Evolutionary conservation across 305 asterid species (phyloP), one percentile per base, ranked within the genome.

Genomic region (Plantago coronopus): DNA sequence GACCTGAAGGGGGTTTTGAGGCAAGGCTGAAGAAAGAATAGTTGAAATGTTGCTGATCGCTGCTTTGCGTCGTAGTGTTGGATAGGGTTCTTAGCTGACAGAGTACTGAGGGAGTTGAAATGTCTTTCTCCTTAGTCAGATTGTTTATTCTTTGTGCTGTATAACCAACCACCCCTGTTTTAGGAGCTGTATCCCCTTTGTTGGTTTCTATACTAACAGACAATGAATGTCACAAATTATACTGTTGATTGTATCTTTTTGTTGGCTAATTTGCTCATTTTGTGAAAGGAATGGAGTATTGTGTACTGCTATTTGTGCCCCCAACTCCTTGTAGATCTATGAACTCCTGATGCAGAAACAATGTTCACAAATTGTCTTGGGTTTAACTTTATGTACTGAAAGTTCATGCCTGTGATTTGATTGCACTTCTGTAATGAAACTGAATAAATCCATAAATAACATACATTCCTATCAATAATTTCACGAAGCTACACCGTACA

Each of bases 1-100:
- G 95, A 60, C 62, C 84, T 3, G 87, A 83, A 67, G 97, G 97
- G 57, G 97, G 97, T 23, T 87, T 75, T 19, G 96, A 90, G 83
- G 97, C 96, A 8, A 79, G 81, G 74, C 73, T 84, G 80, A 69
- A 73, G 31, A 90, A 87, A 54, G 85, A 83, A 63, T 80, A 65
- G 76, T 25, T 38, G 67, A 49, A 44, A 25, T 22, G 49, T 62
- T 59, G 47, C 67, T 62, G 64, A 50, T 58, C 67, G 54, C 60
- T 60, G 74, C 65, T 64, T 54, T 68, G 51, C 58, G 58, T 61
- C 38, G 45, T 21, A 73, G 64, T 42, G 63, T 56, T 25, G 37
- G 54, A 20, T 34, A 48, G 72, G 57, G 66, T 77, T 58, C 62
- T 44, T 66, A 34, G 34, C 17, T 48, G 54, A 65, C 59, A 70